Conservation (phyloP, 2,329 filamentous ascomycete species). For the Cytospora mali region DNA sequence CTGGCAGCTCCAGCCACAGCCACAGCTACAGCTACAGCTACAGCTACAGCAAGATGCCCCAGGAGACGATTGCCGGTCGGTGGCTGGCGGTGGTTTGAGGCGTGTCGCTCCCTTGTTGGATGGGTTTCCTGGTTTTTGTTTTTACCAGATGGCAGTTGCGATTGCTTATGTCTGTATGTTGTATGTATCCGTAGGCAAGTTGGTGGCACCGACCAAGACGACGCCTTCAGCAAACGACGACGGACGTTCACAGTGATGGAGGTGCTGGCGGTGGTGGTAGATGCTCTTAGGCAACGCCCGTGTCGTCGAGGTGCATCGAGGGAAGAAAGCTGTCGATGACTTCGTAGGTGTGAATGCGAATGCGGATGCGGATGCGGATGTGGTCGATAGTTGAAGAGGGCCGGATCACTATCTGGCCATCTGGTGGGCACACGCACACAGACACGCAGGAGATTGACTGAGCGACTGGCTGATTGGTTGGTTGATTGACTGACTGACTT, state of each 20-base stretch:
- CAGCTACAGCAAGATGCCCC: not conserved
- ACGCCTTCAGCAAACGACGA: not conserved
- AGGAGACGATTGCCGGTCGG: not conserved
- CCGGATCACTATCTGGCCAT: not conserved
- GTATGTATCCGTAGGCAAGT: too few species aligned
- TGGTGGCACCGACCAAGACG: not conserved
- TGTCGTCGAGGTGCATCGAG: conserved; percentile 2
- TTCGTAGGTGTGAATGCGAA: not conserved
- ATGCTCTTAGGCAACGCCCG: not conserved
- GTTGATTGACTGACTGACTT: not conserved
- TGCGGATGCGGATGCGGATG: not conserved
- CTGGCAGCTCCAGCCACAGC: not conserved
- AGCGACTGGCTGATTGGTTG: too few species aligned
- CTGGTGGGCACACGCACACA: not conserved
- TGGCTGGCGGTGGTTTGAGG: not conserved
- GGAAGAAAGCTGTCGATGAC: not conserved
- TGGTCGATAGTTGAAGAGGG: not conserved
- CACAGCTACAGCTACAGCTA: not conserved
- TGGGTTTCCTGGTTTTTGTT: too few species aligned
- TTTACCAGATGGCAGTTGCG: not conserved
- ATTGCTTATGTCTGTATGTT: too few species aligned
- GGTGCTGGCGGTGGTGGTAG: not conserved
- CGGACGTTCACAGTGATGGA: not conserved
- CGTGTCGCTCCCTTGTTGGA: not conserved
- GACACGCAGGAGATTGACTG: too few species aligned